A percentile compares a stretch with the other conserved stretches of the same genome.
phyloP scores from a whole-genome alignment of 2,329 filamentous ascomycete genomes.

The Scleromitrula shiraiana region DNA sequence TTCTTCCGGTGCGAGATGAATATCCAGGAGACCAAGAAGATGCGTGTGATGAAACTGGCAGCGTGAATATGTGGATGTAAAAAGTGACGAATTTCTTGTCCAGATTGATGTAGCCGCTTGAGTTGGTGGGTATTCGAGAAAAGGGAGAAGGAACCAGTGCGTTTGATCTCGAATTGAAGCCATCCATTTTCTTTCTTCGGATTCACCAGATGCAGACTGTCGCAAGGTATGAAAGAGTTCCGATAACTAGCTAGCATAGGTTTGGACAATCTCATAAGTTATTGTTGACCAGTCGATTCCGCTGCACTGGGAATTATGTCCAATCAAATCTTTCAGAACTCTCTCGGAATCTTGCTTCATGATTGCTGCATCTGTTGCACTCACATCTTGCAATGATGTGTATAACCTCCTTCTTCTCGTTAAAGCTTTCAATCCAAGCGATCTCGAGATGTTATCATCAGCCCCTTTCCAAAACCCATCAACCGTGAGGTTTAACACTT shows the following conservation, averaged over 20 bases:
- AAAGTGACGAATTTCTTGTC: slow-evolving; percentile 28
- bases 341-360: slow-evolving; percentile 31
- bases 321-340: slow-evolving; percentile 24
- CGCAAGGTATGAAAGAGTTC: slow-evolving; percentile 27
- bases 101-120: slow-evolving; percentile 26
- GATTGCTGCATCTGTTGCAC: slow-evolving; percentile 27
- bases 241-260: slow-evolving; percentile 31
- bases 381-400: slow-evolving; percentile 28
- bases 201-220: slow-evolving; percentile 19
- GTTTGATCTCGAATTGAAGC: slow-evolving; percentile 31
- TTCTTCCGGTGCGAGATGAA: slow-evolving; percentile 31
- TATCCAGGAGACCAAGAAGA: slow-evolving; percentile 27
- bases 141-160: slow-evolving; percentile 38
- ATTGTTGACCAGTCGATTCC: slow-evolving; percentile 38
- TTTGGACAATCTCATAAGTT: slow-evolving; percentile 36
- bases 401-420: slow-evolving; percentile 33
- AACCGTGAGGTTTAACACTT: slow-evolving; percentile 35
- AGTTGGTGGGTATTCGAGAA: slow-evolving; percentile 36
- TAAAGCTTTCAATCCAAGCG: slow-evolving; percentile 29
- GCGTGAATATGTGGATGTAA: slow-evolving; percentile 33
- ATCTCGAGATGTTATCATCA: slow-evolving; percentile 21
- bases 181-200: slow-evolving; percentile 28
- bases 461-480: slow-evolving; percentile 34
- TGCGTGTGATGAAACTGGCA: slow-evolving; percentile 37
- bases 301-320: slow-evolving; percentile 27